Base-by-base conservation (phyloP, 345 rosid species). In the Eucalyptus decipiens region DNA sequence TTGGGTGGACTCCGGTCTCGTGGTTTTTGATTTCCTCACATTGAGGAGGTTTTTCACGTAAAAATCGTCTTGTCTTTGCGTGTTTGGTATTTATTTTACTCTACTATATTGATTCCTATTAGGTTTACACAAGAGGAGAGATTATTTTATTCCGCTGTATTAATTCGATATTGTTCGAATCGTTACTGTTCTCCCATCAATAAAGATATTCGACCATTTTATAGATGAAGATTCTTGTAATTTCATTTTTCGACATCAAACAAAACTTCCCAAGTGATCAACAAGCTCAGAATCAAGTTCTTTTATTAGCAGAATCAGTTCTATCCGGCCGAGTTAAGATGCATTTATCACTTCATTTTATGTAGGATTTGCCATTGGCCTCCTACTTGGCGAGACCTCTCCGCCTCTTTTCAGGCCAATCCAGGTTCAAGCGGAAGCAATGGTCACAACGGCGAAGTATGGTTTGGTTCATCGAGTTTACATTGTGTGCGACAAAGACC, bases 281-380 rank as follows among this genome's bases (percentile, higher is more conserved):
- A 67, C 12, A 11, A 32, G 80, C 80, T 67, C 7, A 32, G 80
- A 32, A 67, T 32, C 42, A 17, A 67, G 80, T 32, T 67, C 42
- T 67, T 67, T 67, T 67, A 32, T 16, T 17, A 67, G 80, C 42
- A 16, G 12, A 16, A 32, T 67, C 80, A n/a, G 40, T 65, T 65
- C 76, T 15, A n/a, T 65, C 19, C 1, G 21, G 21, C 76, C 11
- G 21, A 67, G 76, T 67, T 17, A 67, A 67, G 37, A 69, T 69
- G 42, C 80, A 34, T 69, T 32, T 32, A 34, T 69, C 80, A 69
- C 72, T 87, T 32, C 21, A 30, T n/a, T 19, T 23, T 47, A 12
- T 49, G 48, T 92, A 92, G 93, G 94, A 92, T 86, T 88, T 93
- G 85, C 76, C 80, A 47, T 91, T 93, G 14, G 94, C 92, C 21